Conservation (phyloP, 2,329 filamentous ascomycete species). For the Tolypocladium paradoxum region DNA sequence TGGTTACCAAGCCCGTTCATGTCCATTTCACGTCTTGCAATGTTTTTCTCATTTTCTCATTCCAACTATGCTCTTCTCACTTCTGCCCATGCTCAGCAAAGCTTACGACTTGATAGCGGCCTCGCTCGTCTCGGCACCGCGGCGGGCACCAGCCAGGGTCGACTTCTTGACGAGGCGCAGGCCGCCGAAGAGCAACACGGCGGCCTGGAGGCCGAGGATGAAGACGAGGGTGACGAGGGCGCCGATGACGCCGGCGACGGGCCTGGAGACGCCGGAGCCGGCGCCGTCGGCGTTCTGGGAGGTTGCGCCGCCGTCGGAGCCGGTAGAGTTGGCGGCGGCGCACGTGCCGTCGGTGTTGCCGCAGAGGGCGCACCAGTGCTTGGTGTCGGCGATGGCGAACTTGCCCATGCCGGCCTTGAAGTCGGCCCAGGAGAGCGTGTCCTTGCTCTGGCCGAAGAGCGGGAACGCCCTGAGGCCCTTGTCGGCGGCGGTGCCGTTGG, state of each 20-base stretch:
- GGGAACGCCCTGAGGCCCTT: slow-evolving; percentile 43
- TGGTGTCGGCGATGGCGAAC: slow-evolving; percentile 54
- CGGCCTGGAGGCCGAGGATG: slow-evolving; percentile 32
- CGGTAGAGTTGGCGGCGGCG: slow-evolving; percentile 25
- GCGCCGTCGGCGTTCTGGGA: slow-evolving; percentile 10
- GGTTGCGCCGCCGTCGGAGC: slow-evolving; percentile 11
- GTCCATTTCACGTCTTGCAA: not conserved
- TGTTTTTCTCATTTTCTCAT: not conserved
- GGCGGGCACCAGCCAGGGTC: slow-evolving; percentile 12
- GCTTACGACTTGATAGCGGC: slow-evolving; percentile 9
- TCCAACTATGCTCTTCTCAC: not conserved
- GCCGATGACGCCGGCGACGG: slow-evolving; percentile 74
- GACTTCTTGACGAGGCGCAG: slow-evolving; percentile 39
- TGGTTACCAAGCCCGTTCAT: not conserved
- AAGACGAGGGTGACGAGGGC: slow-evolving; percentile 52
- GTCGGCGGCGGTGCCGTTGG: slow-evolving; percentile 43
- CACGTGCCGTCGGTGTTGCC: slow-evolving; percentile 62
- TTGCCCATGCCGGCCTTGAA: slow-evolving; percentile 54
- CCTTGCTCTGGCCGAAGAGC: slow-evolving; percentile 46
- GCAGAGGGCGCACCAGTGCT: slow-evolving; percentile 65
- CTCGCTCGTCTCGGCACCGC: slow-evolving; percentile 1
- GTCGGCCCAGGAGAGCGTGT: slow-evolving; percentile 53
- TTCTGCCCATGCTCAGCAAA: not conserved
- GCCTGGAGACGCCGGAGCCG: slow-evolving; percentile 45
- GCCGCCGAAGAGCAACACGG: slow-evolving; percentile 31